Conservation (phyloP, 371 early-diverging fungal species). For the Lichtheimia ornata region DNA sequence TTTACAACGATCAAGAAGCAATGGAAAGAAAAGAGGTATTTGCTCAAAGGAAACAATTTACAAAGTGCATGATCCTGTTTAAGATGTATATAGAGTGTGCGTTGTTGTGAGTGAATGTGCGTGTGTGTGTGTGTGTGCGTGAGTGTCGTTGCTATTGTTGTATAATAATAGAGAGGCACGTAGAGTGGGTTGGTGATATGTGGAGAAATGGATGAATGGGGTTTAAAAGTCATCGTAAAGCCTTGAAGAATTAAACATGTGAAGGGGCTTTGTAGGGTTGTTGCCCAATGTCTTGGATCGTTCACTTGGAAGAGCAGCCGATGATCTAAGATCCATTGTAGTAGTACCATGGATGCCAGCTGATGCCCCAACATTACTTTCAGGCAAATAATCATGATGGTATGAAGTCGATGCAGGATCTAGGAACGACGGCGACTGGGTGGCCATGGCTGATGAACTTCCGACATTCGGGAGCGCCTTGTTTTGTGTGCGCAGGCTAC, state of each 20-base stretch:
- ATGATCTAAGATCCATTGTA: conserved; percentile 14
- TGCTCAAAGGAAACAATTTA: too few species aligned
- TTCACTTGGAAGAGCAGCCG: conserved; percentile 8
- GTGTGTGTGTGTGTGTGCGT: too few species aligned
- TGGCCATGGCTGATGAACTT: conserved; percentile 5
- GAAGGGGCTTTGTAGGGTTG: conserved; percentile 34
- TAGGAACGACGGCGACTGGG: conserved; percentile 1
- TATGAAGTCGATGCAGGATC: neutral
- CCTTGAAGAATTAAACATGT: conserved; percentile 33
- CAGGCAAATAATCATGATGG: neutral
- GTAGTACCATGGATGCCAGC: conserved; percentile 12
- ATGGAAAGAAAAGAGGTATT: too few species aligned
- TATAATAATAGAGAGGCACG: too few species aligned
- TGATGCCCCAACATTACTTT: conserved; percentile 1
- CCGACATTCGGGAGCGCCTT: neutral
- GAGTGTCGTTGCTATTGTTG: too few species aligned
- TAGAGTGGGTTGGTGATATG: too few species aligned
- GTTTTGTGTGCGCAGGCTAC: neutral
- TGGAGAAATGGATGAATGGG: neutral
- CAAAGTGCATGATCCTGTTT: too few species aligned
- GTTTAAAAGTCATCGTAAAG: conserved; percentile 37
- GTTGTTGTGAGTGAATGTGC: neutral
- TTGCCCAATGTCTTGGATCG: conserved; percentile 13
- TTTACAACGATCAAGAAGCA: too few species aligned
- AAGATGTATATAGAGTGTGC: too few species aligned